Percentiles rank a stretch among this genome's conserved stretches.
Conservation (phyloP, 2,329 filamentous ascomycete species). For the Parascedosporium putredinis region DNA sequence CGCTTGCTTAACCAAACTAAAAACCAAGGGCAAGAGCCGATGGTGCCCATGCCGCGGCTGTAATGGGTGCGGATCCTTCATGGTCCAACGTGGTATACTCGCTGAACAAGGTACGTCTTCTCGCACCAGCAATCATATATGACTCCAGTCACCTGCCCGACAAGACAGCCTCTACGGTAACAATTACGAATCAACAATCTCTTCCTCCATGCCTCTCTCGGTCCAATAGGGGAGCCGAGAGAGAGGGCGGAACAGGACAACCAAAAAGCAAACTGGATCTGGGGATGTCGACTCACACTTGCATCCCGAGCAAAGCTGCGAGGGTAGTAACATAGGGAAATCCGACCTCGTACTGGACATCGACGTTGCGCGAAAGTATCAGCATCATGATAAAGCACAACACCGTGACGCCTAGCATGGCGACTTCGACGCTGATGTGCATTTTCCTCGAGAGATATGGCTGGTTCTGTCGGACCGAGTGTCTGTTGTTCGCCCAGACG, state of each 20-base stretch:
- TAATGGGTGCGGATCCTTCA: no score
- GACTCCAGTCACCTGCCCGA: neutral
- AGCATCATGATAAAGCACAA: neutral
- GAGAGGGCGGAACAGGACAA: neutral
- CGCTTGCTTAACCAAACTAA: no score
- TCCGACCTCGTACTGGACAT: neutral
- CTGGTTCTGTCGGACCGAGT: neutral
- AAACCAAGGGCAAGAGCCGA: no score
- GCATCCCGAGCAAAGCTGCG: conserved; percentile 1
- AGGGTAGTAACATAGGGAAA: conserved; percentile 4
- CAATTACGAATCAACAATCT: no score
- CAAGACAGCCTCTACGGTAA: neutral
- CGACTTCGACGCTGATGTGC: neutral
- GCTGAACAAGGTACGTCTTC: neutral
- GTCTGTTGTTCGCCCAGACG: conserved; percentile 5
- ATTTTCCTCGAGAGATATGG: neutral
- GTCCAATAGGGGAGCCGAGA: no score
- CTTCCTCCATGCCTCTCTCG: no score
- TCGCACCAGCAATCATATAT: conserved; percentile 5
- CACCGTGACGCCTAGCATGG: neutral
- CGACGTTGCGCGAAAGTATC: neutral
- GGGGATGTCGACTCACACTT: conserved; percentile 7
- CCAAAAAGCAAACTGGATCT: no score
- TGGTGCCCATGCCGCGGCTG: no score
- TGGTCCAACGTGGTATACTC: neutral